Base-by-base conservation (phyloP, 2,329 filamentous ascomycete genomes). In the Aspergillus pseudotamarii region DNA sequence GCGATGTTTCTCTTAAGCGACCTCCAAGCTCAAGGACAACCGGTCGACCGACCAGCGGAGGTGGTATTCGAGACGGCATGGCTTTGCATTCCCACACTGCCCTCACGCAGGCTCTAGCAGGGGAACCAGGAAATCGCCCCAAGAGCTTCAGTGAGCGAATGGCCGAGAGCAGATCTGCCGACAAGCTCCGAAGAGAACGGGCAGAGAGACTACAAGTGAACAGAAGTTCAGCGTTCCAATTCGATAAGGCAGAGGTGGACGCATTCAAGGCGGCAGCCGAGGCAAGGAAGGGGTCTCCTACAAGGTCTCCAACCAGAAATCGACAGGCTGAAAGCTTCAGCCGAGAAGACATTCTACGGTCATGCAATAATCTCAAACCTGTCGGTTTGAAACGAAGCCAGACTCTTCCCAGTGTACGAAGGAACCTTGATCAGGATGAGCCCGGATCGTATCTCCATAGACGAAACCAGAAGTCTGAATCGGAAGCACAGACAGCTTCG, bases 61-160 rank as follows among this genome's bases (percentile, higher is more conserved):
- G 73, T 54, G 73, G 71, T 19, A 65, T 64, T 54, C 70, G 73
- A 62, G 73, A 73, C 36, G 68, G 71, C 46, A 64, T 65, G 10
- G 65, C 67, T 21, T 66, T 75, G 21, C 72, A 71, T 16, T 62
- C 68, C 11, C 66, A 64, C 46, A 69, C 71, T 57, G 51, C 67
- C 10, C 66, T 72, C 26, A 64, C 70, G 10, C 66, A 72, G 57
- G 67, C 69, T 19, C 71, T 72, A 12, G 64, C 69, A 12, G 69
- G 64, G 19, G 75, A 69, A 48, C 73, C 67, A 19, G 58, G 65
- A 28, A 69, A 58, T 63, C 77, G 69, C 53, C 71, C 74, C 23
- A 89, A 88, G 70, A 84, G 88, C 60, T 99, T 98, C 78, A 97
- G 91, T 73, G 93, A 98, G 76, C 85, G 94, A 54, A 86, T 99